phyloP scores from a whole-genome alignment of 768 basidiomycete species.

The Phanerochaete sordida region DNA sequence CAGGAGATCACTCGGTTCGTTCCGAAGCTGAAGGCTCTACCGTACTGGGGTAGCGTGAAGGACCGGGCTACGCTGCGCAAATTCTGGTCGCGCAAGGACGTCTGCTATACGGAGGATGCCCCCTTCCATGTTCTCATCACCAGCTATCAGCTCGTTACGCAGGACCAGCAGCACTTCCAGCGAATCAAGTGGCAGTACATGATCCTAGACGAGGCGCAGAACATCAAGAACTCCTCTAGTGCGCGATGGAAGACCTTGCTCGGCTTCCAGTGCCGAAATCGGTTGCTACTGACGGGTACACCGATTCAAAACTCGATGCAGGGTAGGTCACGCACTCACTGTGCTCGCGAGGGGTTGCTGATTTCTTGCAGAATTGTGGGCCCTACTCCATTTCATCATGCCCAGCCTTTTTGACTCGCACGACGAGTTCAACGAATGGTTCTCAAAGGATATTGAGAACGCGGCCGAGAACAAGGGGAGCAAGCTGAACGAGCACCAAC shows the following conservation, averaged over 20 bases:
- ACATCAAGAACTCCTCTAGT: slow-evolving; percentile 96
- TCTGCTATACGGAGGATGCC: slow-evolving; percentile 91
- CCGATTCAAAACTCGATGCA: slow-evolving; percentile 99
- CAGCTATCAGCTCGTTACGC: slow-evolving; percentile 93
- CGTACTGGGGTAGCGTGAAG: slow-evolving; percentile 98
- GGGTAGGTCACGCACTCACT: slow-evolving; percentile 46
- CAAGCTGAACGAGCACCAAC: slow-evolving; percentile 91
- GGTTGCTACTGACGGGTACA: slow-evolving; percentile 92
- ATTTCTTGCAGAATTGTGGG: slow-evolving; percentile 74
- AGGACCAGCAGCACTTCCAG: slow-evolving; percentile 98
- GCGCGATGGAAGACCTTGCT: slow-evolving; percentile 97
- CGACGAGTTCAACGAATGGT: slow-evolving; percentile 99
- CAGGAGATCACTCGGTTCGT: slow-evolving; percentile 97
- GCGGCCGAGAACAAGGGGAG: slow-evolving; percentile 88
- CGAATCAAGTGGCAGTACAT: slow-evolving; percentile 99
- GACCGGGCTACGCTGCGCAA: slow-evolving; percentile 92
- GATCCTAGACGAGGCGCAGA: slow-evolving; percentile 99
- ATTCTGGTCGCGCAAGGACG: slow-evolving; percentile 98
- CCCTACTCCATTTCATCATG: slow-evolving; percentile 99
- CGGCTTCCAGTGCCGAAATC: slow-evolving; percentile 93
- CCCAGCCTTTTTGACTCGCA: slow-evolving; percentile 98
- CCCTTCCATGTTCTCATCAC: slow-evolving; percentile 97
- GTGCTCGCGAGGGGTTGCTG: neutral
- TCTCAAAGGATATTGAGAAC: slow-evolving; percentile 98
- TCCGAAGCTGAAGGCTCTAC: slow-evolving; percentile 87